Evolutionary conservation across 1,284 basidiomycete species (phyloP).

Genomic region (Tilletiopsis washingtonensis): DNA sequence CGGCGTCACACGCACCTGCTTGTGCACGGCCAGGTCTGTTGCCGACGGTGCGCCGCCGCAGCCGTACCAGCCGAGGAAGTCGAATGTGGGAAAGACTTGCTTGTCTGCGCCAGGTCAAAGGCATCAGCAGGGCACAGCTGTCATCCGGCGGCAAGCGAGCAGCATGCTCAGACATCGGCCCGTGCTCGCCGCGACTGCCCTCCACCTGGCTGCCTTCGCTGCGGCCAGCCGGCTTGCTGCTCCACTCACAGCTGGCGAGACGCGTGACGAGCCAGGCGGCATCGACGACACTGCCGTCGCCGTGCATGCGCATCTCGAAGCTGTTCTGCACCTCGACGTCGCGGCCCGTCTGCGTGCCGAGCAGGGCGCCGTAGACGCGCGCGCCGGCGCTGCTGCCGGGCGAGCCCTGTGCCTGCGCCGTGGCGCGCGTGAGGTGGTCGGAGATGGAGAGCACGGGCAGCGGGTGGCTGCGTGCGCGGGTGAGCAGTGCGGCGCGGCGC

Average conservation of each 20-base stretch:
- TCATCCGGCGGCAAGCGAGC: too few species aligned
- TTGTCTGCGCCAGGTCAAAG: slow-evolving; percentile 57
- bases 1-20: slow-evolving; percentile 56
- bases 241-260: slow-evolving; percentile 73
- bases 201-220: too few species aligned
- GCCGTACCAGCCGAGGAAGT: slow-evolving; percentile 95
- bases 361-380: slow-evolving; percentile 75
- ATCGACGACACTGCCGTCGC: slow-evolving; percentile 12
- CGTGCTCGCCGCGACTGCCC: too few species aligned
- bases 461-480: slow-evolving; percentile 70
- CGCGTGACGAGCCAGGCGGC: slow-evolving; percentile 64
- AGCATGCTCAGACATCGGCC: too few species aligned
- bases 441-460: slow-evolving; percentile 93
- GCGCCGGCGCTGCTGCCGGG: slow-evolving; percentile 2
- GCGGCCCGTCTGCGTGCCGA: slow-evolving; percentile 87
- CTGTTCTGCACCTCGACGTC: slow-evolving; percentile 94
- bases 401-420: slow-evolving; percentile 54
- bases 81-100: slow-evolving; percentile 91
- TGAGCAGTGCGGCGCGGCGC: background rate
- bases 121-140: background rate
- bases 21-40: slow-evolving; percentile 71
- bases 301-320: slow-evolving; percentile 69
- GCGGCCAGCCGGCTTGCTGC: background rate
- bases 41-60: slow-evolving; percentile 64
- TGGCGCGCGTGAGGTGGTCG: slow-evolving; percentile 80